These are phyloP conservation scores for Trichoderma virens DNA, from an alignment of 495 filamentous ascomycete species.

Conservation along the genomic window DNA sequence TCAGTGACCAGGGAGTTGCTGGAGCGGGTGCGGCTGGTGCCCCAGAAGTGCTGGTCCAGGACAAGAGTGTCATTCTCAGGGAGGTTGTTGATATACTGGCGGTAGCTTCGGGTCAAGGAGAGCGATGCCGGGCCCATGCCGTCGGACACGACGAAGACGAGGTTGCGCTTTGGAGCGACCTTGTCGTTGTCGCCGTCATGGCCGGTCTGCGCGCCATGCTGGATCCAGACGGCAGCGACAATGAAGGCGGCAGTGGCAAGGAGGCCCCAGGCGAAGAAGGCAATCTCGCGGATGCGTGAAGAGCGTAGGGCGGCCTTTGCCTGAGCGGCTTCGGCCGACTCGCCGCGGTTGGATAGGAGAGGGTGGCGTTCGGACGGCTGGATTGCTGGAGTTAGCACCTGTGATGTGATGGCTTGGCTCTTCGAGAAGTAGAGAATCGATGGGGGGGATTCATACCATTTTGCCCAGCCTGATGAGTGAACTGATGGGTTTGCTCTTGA, in stretches of 20 bases:
- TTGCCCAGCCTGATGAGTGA: neutral
- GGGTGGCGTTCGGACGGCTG: slow-evolving; percentile 10
- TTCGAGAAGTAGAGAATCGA: too few species aligned
- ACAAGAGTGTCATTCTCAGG: slow-evolving; percentile 63
- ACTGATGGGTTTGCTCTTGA: neutral
- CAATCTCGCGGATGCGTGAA: slow-evolving; percentile 44
- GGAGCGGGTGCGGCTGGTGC: slow-evolving; percentile 79
- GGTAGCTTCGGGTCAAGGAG: slow-evolving; percentile 72
- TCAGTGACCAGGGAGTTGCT: slow-evolving; percentile 80
- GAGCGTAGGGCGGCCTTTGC: neutral
- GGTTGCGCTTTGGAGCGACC: slow-evolving; percentile 63
- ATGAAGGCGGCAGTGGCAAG: slow-evolving; percentile 76
- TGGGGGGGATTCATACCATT: neutral
- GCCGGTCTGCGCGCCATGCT: slow-evolving; percentile 50
- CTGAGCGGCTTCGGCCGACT: neutral
- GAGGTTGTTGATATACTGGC: slow-evolving; percentile 58
- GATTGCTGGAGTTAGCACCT: neutral
- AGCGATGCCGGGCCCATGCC: slow-evolving; percentile 95
- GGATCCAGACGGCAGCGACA: slow-evolving; percentile 64
- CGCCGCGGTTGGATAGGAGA: slow-evolving; percentile 8
- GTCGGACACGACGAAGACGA: slow-evolving; percentile 98
- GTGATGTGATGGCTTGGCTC: too few species aligned
- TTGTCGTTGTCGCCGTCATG: slow-evolving; percentile 16
- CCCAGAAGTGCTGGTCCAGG: slow-evolving; percentile 80
- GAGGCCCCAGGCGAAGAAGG: slow-evolving; percentile 78